These are phyloP conservation scores for Lycium ferocissimum DNA, from an alignment of 257 asterid genomes.

Conservation along the genomic window DNA sequence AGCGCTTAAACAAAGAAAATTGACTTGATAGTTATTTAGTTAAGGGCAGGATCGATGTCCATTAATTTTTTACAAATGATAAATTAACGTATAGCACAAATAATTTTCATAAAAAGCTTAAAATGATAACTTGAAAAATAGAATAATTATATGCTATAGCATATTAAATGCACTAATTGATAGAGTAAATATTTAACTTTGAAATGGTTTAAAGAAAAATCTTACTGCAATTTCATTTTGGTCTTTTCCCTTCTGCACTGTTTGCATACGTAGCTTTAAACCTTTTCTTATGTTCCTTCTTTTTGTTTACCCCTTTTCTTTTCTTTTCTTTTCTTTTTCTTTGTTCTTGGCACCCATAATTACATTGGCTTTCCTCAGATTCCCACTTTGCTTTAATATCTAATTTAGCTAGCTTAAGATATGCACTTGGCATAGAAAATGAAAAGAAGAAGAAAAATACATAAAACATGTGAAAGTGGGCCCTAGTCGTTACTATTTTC, in stretches of 20 bases:
- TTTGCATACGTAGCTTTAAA: not conserved
- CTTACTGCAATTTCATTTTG: no score
- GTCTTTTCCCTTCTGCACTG: not conserved
- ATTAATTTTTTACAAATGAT: no score
- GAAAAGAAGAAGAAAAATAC: not conserved
- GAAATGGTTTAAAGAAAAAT: no score
- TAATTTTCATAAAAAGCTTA: no score
- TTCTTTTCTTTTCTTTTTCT: not conserved
- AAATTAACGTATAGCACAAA: no score
- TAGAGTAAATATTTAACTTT: no score
- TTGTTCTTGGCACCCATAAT: not conserved
- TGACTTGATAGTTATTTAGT: no score
- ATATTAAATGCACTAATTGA: no score
- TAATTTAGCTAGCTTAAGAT: not conserved
- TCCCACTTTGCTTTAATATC: slow-evolving; percentile 10
- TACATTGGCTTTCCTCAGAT: not conserved
- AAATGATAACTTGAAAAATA: no score
- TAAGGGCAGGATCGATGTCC: no score
- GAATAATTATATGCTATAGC: no score
- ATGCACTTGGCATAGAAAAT: slow-evolving; percentile 17
- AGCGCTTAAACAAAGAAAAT: no score
- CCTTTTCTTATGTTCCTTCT: not conserved
- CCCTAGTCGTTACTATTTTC: not conserved
- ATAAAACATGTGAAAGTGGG: slow-evolving; percentile 12
- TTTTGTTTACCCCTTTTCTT: not conserved